These are phyloP conservation scores for Podosphaera leucotricha DNA, from an alignment of 2,329 filamentous ascomycete genomes.

Conservation along the genomic window DNA sequence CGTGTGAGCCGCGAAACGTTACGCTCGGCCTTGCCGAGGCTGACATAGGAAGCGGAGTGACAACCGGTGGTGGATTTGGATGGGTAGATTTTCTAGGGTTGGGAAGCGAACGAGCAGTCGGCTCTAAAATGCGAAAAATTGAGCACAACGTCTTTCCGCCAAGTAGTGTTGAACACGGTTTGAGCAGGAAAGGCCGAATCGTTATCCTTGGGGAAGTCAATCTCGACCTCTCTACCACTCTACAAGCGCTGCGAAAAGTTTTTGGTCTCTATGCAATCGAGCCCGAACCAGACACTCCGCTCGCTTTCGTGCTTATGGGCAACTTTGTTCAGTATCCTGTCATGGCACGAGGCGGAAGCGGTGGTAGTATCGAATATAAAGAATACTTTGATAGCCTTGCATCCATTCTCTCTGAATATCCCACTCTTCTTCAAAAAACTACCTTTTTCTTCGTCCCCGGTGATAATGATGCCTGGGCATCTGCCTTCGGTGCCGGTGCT, in stretches of 20 bases:
- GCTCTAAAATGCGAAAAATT: conserved; percentile 59
- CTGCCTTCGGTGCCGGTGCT: conserved; percentile 56
- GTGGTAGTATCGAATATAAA: conserved; percentile 86
- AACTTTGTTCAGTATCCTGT: conserved; percentile 52
- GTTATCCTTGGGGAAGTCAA: conserved; percentile 71
- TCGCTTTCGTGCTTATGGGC: conserved; percentile 63
- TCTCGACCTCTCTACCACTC: conserved; percentile 59
- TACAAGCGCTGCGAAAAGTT: conserved; percentile 61
- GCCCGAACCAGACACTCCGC: conserved; percentile 38
- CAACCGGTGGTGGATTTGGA: conserved; percentile 62
- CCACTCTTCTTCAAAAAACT: conserved; percentile 49
- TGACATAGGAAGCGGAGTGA: conserved; percentile 27
- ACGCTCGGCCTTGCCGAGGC: conserved; percentile 48
- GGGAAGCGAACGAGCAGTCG: conserved; percentile 68
- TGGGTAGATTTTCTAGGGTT: conserved; percentile 94
- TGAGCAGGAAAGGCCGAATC: conserved; percentile 26
- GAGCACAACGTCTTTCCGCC: conserved; percentile 41
- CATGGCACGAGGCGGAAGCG: conserved; percentile 43
- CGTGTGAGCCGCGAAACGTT: conserved; percentile 60
- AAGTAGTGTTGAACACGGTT: conserved; percentile 6
- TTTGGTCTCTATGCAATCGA: conserved; percentile 49
- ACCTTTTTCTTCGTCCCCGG: conserved; percentile 88
- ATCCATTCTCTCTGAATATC: conserved; percentile 60
- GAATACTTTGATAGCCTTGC: conserved; percentile 84
- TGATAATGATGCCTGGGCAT: conserved; percentile 94